These are phyloP conservation scores for Aureobasidium sp. DNA, from an alignment of 2,329 filamentous ascomycete species.

Conservation along the genomic window DNA sequence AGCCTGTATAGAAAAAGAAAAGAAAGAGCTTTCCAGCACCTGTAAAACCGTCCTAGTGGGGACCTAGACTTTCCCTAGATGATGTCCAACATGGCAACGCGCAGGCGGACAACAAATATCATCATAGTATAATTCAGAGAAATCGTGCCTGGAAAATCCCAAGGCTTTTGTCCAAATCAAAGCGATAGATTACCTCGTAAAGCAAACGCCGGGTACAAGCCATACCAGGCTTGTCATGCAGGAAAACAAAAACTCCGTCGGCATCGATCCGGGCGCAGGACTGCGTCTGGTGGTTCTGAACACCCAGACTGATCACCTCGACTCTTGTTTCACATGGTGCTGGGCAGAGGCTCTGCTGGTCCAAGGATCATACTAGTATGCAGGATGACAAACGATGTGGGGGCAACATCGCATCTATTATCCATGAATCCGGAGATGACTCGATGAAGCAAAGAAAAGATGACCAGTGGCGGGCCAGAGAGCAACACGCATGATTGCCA, in stretches of 20 bases:
- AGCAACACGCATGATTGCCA: not conserved
- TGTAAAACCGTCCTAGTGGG: not conserved
- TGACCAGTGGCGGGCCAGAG: not conserved
- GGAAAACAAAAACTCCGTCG: not conserved
- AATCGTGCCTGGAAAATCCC: slow-evolving; percentile 6
- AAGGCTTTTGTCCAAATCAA: not conserved
- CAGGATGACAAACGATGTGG: not conserved
- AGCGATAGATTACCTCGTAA: slow-evolving; percentile 8
- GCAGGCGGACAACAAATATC: not conserved
- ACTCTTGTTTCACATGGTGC: not conserved
- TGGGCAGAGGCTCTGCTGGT: not conserved
- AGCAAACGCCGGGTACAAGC: slow-evolving; percentile 6
- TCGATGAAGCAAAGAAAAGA: not conserved
- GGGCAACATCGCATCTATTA: not conserved
- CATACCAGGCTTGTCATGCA: not conserved
- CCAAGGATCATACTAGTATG: not conserved
- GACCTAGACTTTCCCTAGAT: not conserved
- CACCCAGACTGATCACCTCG: not conserved
- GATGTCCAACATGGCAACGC: not conserved
- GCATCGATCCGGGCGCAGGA: not conserved
- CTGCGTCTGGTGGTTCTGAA: not conserved
- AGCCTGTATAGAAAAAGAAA: not conserved
- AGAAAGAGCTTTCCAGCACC: not conserved
- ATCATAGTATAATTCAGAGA: not conserved
- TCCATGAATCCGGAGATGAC: not conserved